A percentile compares a stretch with the other conserved stretches of the same genome.
phyloP scores from a whole-genome alignment of 2,329 filamentous ascomycete species.

The Penicillium concentricum region DNA sequence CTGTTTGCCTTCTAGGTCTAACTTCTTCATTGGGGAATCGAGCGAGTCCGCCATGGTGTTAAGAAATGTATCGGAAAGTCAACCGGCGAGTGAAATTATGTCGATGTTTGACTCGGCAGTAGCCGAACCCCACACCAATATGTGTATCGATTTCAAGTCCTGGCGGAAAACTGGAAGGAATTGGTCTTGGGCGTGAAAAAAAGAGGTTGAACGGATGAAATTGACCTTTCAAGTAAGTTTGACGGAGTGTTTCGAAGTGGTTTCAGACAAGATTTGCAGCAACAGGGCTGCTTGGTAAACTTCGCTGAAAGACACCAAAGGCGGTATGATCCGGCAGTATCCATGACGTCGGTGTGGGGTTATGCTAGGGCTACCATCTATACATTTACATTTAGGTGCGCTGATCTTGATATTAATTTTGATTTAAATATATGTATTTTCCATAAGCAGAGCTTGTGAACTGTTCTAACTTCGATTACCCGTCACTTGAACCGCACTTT shows the following conservation, averaged over 20 bases:
- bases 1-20: constrained; percentile 27
- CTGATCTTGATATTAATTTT: no score
- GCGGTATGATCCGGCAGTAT: constrained; percentile 27
- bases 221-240: background rate
- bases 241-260: background rate
- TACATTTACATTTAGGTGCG: no score
- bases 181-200: background rate
- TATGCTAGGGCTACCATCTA: no score
- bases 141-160: background rate
- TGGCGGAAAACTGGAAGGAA: background rate
- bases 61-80: background rate
- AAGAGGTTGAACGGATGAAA: background rate
- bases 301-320: constrained; percentile 1
- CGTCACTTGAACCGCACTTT: no score
- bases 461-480: no score
- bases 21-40: constrained; percentile 27
- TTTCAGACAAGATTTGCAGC: background rate
- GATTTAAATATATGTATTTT: no score
- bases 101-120: constrained; percentile 9
- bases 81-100: background rate
- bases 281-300: background rate
- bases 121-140: constrained; percentile 13
- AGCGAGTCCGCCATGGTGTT: constrained; percentile 28
- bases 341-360: constrained; percentile 24
- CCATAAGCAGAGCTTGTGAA: no score